A percentile compares a stretch with the other conserved stretches of the same genome.
These are phyloP conservation scores for Exobasidium cylindrosporum DNA, from an alignment of 1,284 basidiomycete species.

Conservation along the genomic window DNA sequence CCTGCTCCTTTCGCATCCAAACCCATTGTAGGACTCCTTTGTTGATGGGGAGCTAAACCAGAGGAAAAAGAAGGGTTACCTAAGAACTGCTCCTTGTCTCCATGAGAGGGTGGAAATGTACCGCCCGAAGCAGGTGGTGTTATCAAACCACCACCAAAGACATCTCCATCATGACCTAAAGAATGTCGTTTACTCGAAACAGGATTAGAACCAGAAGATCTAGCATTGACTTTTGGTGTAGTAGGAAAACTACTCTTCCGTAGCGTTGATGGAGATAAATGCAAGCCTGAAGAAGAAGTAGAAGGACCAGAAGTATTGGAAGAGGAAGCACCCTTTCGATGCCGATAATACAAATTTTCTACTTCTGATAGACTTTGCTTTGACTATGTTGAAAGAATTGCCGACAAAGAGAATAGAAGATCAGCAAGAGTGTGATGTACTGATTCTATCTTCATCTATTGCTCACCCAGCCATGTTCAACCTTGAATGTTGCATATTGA, in stretches of 20 bases:
- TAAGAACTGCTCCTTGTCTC: not conserved
- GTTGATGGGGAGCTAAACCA: not conserved
- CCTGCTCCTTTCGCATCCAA: slow-evolving; percentile 1
- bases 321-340: slow-evolving; percentile 12
- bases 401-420: not conserved
- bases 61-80: not conserved
- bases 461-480: slow-evolving; percentile 51
- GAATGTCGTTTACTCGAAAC: not conserved
- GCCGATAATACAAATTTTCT: slow-evolving; percentile 50
- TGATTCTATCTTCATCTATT: not conserved
- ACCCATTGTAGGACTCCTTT: slow-evolving; percentile 5
- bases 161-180: not conserved
- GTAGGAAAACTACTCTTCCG: not conserved
- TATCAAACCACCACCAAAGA: slow-evolving; percentile 8
- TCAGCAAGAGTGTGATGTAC: not conserved
- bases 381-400: slow-evolving; percentile 20
- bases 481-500: slow-evolving; percentile 51
- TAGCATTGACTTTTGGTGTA: not conserved
- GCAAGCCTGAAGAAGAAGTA: not conserved
- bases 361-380: slow-evolving; percentile 50
- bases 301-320: not conserved
- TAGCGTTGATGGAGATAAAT: not conserved
- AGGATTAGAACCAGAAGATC: not conserved
- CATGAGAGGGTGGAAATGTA: not conserved
- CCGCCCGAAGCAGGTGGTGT: slow-evolving; percentile 10